Evolutionary conservation across 768 basidiomycete species (phyloP).

Genomic region (Hypsizygus marmoreus): DNA sequence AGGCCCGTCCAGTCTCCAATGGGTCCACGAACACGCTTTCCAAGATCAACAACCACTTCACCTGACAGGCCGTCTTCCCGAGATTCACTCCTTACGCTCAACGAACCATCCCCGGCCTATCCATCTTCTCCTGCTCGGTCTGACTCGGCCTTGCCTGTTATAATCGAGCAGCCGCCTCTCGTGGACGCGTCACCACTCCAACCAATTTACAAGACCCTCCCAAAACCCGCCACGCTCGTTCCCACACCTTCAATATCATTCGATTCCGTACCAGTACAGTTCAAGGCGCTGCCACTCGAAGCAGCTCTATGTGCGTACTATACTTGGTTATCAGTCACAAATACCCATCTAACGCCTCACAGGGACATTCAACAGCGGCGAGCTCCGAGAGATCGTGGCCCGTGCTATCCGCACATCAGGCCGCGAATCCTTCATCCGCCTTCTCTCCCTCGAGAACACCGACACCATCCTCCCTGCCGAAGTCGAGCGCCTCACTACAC

Average conservation of each 20-base stretch:
- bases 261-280: slow-evolving; percentile 55
- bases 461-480: slow-evolving; percentile 63
- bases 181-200: slow-evolving; percentile 11
- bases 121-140: slow-evolving; percentile 13
- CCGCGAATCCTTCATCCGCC: slow-evolving; percentile 68
- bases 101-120: slow-evolving; percentile 17
- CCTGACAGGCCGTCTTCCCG: slow-evolving; percentile 12
- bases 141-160: slow-evolving; percentile 15
- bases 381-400: slow-evolving; percentile 73
- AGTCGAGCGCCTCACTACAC: slow-evolving; percentile 52
- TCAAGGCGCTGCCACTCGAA: slow-evolving; percentile 71
- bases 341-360: slow-evolving; percentile 5
- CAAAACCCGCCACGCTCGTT: slow-evolving; percentile 37
- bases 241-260: slow-evolving; percentile 58
- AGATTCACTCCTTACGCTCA: slow-evolving; percentile 18
- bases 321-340: slow-evolving; percentile 1
- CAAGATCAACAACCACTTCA: slow-evolving; percentile 7
- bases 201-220: slow-evolving; percentile 11
- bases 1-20: slow-evolving; percentile 21
- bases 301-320: slow-evolving; percentile 55
- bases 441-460: slow-evolving; percentile 63
- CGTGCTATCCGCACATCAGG: slow-evolving; percentile 70
- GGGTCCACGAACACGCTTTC: slow-evolving; percentile 22
- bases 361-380: slow-evolving; percentile 61
- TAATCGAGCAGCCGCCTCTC: slow-evolving; percentile 11